A percentile compares a stretch with the other conserved stretches of the same genome.
phyloP scores from a whole-genome alignment of 192 early-diverging fungal species.

The Powellomyces hirtus region DNA sequence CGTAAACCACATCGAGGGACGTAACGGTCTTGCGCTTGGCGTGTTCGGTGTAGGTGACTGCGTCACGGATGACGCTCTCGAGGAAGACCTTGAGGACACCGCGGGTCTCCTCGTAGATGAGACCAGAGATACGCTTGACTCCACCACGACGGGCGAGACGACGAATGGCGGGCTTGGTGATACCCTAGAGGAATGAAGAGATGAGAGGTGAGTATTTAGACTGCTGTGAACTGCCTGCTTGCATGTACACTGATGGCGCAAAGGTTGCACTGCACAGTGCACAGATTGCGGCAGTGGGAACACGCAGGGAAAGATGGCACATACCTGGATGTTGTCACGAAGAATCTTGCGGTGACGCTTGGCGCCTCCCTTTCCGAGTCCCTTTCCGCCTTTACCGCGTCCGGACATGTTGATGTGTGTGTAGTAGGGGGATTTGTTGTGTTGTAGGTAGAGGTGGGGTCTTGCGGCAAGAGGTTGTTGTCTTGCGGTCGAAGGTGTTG shows the following conservation, averaged over 20 bases:
- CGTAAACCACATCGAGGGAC: conserved; percentile 96
- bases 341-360: conserved; percentile 99
- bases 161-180: conserved; percentile 97
- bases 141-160: conserved; percentile 98
- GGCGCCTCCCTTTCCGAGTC: conserved; percentile 98
- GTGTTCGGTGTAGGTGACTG: conserved; percentile 98
- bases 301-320: no score
- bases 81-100: conserved; percentile 95
- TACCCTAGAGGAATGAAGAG: conserved; percentile 71
- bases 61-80: conserved; percentile 96
- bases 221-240: no score
- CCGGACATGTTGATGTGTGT: conserved; percentile 86
- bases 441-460: no score
- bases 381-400: conserved; percentile 99
- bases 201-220: no score
- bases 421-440: no score
- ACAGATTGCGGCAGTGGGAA: no score
- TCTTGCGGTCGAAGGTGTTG: no score
- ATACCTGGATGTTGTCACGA: conserved; percentile 92
- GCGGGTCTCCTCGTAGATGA: conserved; percentile 98
- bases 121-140: conserved; percentile 99
- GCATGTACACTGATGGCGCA: no score
- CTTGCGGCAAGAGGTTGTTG: no score
- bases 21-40: conserved; percentile 97
- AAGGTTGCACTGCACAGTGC: no score